phyloP scores from a whole-genome alignment of 306 rosid genomes.

The Castanea mollissima region DNA sequence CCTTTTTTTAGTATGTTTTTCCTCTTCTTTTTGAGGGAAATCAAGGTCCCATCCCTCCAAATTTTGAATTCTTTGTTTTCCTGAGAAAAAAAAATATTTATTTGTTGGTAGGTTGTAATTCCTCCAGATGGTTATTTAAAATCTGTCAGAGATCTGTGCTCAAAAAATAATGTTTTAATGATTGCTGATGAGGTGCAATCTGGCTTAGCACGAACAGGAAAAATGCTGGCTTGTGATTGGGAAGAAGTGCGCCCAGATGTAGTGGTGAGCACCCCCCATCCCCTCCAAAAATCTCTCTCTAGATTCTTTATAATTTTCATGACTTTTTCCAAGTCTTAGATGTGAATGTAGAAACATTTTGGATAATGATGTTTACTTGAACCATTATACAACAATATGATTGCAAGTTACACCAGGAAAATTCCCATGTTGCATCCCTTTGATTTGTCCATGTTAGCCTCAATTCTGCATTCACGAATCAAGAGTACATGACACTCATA shows the following conservation, averaged over 20 bases:
- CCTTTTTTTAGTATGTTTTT: too few species aligned
- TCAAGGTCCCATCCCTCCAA: neutral
- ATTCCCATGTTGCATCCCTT: neutral
- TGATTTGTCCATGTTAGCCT: neutral
- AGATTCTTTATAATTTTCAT: neutral
- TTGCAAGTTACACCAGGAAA: neutral
- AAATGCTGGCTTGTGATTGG: constrained; percentile 96
- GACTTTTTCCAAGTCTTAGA: neutral
- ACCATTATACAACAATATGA: neutral
- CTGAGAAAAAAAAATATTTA: constrained; percentile 9
- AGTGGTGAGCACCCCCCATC: constrained; percentile 54
- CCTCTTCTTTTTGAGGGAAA: neutral
- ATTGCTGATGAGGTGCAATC: constrained; percentile 93
- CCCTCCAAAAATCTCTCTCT: neutral
- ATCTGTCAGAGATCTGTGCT: constrained; percentile 90
- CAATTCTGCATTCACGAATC: neutral
- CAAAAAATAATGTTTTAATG: constrained; percentile 79
- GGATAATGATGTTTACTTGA: neutral
- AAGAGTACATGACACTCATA: neutral
- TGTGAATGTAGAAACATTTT: neutral
- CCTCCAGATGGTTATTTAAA: constrained; percentile 89
- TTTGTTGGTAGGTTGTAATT: constrained; percentile 60
- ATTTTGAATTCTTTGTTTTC: constrained; percentile 1
- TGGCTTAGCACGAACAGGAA: constrained; percentile 90
- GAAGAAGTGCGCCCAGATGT: constrained; percentile 93